These are phyloP conservation scores for Tagetes erecta DNA, from an alignment of 129 eudicot genomes.

Conservation along the genomic window DNA sequence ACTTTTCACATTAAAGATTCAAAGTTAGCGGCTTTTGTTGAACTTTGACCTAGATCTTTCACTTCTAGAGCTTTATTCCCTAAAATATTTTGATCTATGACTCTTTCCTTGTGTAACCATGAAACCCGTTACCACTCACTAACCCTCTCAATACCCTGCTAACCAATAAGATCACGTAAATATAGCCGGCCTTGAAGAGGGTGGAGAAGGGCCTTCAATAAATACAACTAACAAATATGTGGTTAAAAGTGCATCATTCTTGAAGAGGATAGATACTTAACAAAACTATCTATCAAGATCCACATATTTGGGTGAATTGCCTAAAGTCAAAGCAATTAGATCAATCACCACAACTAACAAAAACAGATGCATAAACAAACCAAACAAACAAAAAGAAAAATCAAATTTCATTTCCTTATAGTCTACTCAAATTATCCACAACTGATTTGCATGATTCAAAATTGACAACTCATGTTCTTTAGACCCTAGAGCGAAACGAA, in stretches of 20 bases:
- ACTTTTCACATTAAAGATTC: slow-evolving; percentile 3
- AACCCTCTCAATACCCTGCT: neutral
- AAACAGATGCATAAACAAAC: slow-evolving; percentile 18
- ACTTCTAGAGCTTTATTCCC: neutral
- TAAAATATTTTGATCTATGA: neutral
- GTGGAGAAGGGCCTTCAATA: neutral
- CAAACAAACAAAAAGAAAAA: neutral
- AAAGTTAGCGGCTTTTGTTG: neutral
- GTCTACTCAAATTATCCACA: slow-evolving; percentile 21
- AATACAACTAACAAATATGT: no score
- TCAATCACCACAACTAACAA: slow-evolving; percentile 34
- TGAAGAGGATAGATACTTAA: slow-evolving; percentile 30
- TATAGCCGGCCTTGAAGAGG: neutral
- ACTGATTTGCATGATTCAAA: neutral
- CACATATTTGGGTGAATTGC: slow-evolving; percentile 33
- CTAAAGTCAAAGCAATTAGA: slow-evolving; percentile 47
- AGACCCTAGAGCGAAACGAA: neutral
- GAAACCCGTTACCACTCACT: neutral
- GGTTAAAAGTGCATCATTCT: slow-evolving; percentile 19
- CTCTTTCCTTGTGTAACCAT: neutral
- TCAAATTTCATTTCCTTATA: slow-evolving; percentile 16
- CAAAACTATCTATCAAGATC: slow-evolving; percentile 26
- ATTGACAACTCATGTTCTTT: slow-evolving; percentile 22
- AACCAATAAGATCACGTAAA: neutral
- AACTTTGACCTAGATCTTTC: neutral